Evolutionary conservation across 2,329 filamentous ascomycete genomes (phyloP), one percentile per base, ranked within the genome.

Genomic region (Colletotrichum viniferum): DNA sequence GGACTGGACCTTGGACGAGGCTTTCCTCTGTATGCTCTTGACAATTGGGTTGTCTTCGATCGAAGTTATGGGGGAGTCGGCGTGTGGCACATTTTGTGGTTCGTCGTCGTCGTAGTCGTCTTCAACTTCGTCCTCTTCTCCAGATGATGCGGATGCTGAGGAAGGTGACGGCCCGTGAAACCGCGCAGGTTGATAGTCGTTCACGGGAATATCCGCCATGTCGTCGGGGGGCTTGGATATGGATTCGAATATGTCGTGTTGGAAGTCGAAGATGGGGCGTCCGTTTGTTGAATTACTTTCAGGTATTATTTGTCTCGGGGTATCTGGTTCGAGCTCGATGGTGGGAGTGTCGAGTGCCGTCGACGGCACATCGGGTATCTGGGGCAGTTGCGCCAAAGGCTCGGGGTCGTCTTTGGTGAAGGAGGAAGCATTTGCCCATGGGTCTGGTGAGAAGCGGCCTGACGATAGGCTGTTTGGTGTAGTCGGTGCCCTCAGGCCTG

Each of bases 31-130:
- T 24, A 71, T 5, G 16, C 16, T 18, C 26, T 60, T 69, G 12
- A 43, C 58, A 13, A 56, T 7, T 4, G 62, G 24, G 18, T 85
- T 86, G 63, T 87, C 87, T 66, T 88, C 87, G 69, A 87, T 82
- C 1, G 87, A 87, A 0, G 86, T 88, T 5, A 87, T 86, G 2
- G 86, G 86, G 1, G 86, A 88, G 65, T 87, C 86, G 14, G 69
- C 69, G 28, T 75, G 69, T 18, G 26, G n/a, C 5, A 30, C 30
- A 4, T 62, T 55, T 48, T 43, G 43, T 4, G 12, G 26, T 6
- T 73, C 83, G 12, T 77, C 80, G 5, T 34, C 32, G 32, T 32
- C 68, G 4, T 64, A 68, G 32, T 61, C 30, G 6, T 21, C 58
- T 32, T 52, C 43, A 21, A 52, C 43, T 13, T 21, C 43, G n/a